Base-by-base conservation (phyloP, 1,284 basidiomycete genomes). In the Apiotrichum akiyoshidainum region DNA sequence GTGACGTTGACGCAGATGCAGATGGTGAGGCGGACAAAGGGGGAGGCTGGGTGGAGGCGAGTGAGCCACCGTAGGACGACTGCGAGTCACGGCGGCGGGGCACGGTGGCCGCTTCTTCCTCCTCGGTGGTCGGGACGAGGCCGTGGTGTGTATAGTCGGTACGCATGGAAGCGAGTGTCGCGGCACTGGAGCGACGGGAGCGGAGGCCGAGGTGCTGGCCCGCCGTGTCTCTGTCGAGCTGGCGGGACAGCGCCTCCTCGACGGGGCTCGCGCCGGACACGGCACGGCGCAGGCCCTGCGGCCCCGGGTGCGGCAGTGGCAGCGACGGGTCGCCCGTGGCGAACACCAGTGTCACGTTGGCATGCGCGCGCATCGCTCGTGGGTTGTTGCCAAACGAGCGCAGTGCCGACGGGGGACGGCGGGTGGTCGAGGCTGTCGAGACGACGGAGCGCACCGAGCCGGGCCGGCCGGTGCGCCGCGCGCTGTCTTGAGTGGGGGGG, bases 151-250 rank as follows among this genome's bases (percentile, higher is more conserved):
- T 19, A 35, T 50, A 56, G 17, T 55, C 55, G 48, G 58, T 56
- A 19, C 57, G 55, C 46, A 61, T 46, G 17, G 57, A 59, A 34
- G 60, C 55, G 1, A 74, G 52, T 6, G 74, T 76, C 42, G 70
- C 71, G 12, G 54, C 66, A 37, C 66, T 68, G 12, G 66, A 67
- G 19, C 69, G 37, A 16, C 74, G 57, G 48, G 70, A 73, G n/a
- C 74, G 60, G 50, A 76, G 54, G 1, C 73, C 71, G 61, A 76
- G 72, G 40, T 67, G 64, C 37, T 66, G 62, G 17, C 74, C 74
- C 6, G 72, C 72, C 17, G 63, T 55, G 63, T 73, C 71, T 14
- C 68, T 65, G 60, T 76, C 73, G 5, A 76, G 66, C 57, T 75
- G 73, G 14, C 68, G 63, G 2, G 67, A 64, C 1, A 76, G 61